phyloP scores from a whole-genome alignment of 1,139 yeast species.

The Pichia kudriavzevii region DNA sequence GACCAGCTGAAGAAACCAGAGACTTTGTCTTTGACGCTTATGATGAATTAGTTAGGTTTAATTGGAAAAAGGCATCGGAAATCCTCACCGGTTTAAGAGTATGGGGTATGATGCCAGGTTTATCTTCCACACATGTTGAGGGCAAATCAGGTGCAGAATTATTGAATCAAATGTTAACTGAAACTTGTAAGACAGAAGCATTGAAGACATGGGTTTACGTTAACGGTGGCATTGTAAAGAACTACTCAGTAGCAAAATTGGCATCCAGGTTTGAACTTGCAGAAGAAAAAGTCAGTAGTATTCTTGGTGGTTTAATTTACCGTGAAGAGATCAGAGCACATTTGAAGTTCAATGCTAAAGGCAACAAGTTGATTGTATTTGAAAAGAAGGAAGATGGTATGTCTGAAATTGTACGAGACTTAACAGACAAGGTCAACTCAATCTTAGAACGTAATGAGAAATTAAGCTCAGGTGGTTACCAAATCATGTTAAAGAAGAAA shows the following conservation, averaged over 20 bases:
- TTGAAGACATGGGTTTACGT: constrained; percentile 17
- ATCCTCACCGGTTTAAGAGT: constrained; percentile 73
- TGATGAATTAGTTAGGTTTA: constrained; percentile 78
- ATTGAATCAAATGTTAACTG: constrained; percentile 46
- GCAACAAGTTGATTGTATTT: constrained; percentile 58
- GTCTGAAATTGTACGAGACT: constrained; percentile 80
- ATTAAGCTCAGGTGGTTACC: constrained; percentile 69
- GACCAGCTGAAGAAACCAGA: constrained; percentile 96
- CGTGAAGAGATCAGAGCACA: constrained; percentile 67
- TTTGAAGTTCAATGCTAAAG: constrained; percentile 51
- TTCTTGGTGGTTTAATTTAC: constrained; percentile 69
- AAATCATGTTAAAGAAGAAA: constrained; percentile 23
- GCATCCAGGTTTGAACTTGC: constrained; percentile 47
- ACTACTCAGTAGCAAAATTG: constrained; percentile 14
- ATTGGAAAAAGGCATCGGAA: constrained; percentile 75
- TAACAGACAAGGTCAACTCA: constrained; percentile 80
- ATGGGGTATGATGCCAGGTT: constrained; percentile 47
- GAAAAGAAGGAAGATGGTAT: constrained; percentile 69
- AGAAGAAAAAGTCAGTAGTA: constrained; percentile 47
- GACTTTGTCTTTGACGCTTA: constrained; percentile 95
- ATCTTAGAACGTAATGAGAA: constrained; percentile 82
- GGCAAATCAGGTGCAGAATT: constrained; percentile 11
- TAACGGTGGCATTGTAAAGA: constrained; percentile 15
- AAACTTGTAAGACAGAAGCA: constrained; percentile 52
- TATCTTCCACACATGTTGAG: constrained; percentile 9